Evolutionary conservation across 768 basidiomycete species (phyloP), one percentile per base, ranked within the genome.

Genomic region (Tulasnella sp.): DNA sequence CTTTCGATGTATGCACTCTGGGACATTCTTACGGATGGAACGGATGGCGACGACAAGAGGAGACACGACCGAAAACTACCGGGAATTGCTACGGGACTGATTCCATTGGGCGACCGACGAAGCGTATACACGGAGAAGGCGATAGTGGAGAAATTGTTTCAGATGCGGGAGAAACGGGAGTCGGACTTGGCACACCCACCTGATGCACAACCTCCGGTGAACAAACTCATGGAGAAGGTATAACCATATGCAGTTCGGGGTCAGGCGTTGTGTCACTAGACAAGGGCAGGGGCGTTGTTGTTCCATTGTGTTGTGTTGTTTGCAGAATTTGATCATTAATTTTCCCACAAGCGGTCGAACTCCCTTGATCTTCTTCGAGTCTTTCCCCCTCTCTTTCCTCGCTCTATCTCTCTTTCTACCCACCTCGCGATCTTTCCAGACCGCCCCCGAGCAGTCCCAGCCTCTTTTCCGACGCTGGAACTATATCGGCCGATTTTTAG

Each of bases 1-100:
- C 87, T 98, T 74, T 89, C 92, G 4, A 83, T 97, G 40, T 99
- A 98, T 83, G 88, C 92, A 5, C 87, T 96, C 0, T 98, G 96
- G 94, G 92, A 93, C 38, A 39, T 68, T 19, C 36, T 78, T 34
- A 34, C 77, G 11, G 78, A 78, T 49, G 85, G 88, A 11, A 94
- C 94, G 83, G 89, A 89, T 75, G 91, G 93, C 77, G 89, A 91
- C 67, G 54, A 67, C 3, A 76, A 45, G 22, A 36, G 75, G 38
- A 70, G 67, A 39, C 38, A 45, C 12, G 68, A 76, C 14, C 58
- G 67, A 31, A 70, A 68, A 64, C 39, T 76, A 29, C 75, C 75
- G 25, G 75, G 75, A 38, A 68, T 22, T 7, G 68, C n/a, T n/a
- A 76, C 75, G 5, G 75, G 75, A 8, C 17, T 76, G 19, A 76